phyloP scores from a whole-genome alignment of 2,329 filamentous ascomycete species.

The Talaromyces funiculosus region DNA sequence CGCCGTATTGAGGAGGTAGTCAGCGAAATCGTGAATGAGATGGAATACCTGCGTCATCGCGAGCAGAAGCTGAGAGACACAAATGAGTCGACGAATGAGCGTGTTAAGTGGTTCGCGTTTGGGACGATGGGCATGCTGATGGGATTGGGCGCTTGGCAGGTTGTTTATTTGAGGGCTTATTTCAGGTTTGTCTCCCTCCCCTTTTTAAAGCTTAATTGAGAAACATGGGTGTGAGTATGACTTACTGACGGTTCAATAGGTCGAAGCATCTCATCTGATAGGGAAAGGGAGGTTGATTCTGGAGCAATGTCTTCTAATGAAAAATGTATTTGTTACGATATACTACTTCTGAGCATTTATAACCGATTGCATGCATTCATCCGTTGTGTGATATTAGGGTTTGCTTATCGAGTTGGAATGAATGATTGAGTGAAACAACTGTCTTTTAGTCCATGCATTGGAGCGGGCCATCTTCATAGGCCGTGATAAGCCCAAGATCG shows the following conservation, averaged over 20 bases:
- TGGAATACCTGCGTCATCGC: conserved; percentile 86
- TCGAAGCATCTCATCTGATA: conserved; percentile 63
- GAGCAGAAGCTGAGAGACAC: conserved; percentile 97
- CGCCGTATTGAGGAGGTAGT: conserved; percentile 88
- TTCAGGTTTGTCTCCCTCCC: conserved; percentile 58
- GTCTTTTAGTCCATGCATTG: too few species aligned
- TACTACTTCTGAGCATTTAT: conserved; percentile 2
- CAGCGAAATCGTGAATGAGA: conserved; percentile 80
- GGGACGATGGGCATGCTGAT: conserved; percentile 87
- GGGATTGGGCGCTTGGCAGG: conserved; percentile 89
- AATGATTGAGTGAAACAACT: neutral
- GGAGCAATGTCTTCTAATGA: conserved; percentile 5
- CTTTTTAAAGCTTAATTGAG: too few species aligned
- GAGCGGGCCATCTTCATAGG: too few species aligned
- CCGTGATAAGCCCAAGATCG: too few species aligned
- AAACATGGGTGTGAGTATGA: too few species aligned
- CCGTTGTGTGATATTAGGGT: neutral
- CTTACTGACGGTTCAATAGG: conserved; percentile 30
- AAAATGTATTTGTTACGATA: conserved; percentile 12
- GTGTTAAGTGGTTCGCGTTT: conserved; percentile 98
- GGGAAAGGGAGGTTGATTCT: neutral
- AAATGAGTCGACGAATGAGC: conserved; percentile 98
- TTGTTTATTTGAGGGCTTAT: conserved; percentile 94
- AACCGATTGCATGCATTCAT: neutral
- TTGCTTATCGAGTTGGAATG: neutral